Evolutionary conservation across 805 yeast genomes (phyloP), one percentile per base, ranked within the genome.

Genomic region (Ogataea naganishii): DNA sequence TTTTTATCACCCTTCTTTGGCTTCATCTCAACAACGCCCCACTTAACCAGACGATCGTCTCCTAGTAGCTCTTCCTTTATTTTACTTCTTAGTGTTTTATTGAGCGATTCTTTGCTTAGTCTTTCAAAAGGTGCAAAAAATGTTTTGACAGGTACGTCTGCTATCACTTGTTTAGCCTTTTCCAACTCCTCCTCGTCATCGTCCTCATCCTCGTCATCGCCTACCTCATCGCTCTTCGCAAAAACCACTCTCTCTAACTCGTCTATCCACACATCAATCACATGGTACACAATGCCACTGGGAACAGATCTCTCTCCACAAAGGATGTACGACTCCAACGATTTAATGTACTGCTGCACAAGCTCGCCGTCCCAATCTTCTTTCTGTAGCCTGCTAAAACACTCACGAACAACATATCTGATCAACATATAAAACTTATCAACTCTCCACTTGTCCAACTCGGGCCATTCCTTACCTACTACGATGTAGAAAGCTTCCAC

Each of bases 341-440:
- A 64, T 2, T 49, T 44, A 14, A 71, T 43, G 47, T 67, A 83
- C 11, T 44, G 43, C 0, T 51, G 57, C 2, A 83, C 62, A 26
- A 69, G 43, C 4, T 54, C 45, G 7, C 44, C 53, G 33, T 70
- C 64, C 85, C 89, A 86, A 2, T 66, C 50, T 33, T 70, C 64
- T 3, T 44, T 36, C 29, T 62, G 51, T 21, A 88, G 58, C 41
- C 75, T 69, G 40, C 61, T 64, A 41, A 92, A 62, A 41, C 71
- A 74, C 44, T 74, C 79, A 38, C 74, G 71, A 16, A 84, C 55
- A 6, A 76, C 80, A 46, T 86, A 68, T 64, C 98, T 76, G 39
- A 88, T 69, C 42, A 92, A 61, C 57, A 88, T 57, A 43, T 82
- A 73, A 56, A 69, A 92, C 58, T 92, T 92, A 57, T 92, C 96